A percentile compares a stretch with the other conserved stretches of the same genome.
Evolutionary conservation across 2,329 filamentous ascomycete species (phyloP).

Genomic region (Aspergillus terreus): DNA sequence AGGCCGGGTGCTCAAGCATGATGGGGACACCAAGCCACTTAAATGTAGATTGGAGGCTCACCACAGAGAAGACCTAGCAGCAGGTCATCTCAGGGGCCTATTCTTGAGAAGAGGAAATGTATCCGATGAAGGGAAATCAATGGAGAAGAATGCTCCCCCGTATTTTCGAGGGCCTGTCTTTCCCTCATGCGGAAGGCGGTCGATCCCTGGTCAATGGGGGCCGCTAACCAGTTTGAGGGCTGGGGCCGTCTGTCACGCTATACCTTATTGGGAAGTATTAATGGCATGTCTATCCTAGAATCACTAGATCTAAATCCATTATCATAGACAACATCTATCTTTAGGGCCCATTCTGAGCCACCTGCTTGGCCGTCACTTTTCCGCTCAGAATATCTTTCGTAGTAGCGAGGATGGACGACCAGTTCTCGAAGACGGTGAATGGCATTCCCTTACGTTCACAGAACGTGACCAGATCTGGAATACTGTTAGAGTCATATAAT

Average conservation of each 20-base stretch:
- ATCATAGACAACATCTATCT: background rate
- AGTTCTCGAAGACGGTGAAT: conserved; percentile 83
- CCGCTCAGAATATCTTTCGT: conserved; percentile 75
- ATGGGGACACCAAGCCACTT: conserved; percentile 19
- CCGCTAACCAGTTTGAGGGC: background rate
- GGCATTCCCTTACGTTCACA: conserved; percentile 81
- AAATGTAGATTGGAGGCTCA: conserved; percentile 12
- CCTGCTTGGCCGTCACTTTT: conserved; percentile 65
- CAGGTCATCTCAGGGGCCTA: conserved; percentile 30
- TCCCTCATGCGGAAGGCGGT: conserved; percentile 3
- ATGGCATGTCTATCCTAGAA: too few species aligned
- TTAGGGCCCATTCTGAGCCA: conserved; percentile 49
- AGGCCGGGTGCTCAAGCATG: conserved; percentile 29
- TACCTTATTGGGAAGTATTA: background rate
- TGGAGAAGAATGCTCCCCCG: background rate
- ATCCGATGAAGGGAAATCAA: background rate
- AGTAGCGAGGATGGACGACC: conserved; percentile 71
- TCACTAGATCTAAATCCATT: background rate
- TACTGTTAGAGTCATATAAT: conserved; percentile 10
- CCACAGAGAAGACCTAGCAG: conserved; percentile 24
- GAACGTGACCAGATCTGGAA: conserved; percentile 75
- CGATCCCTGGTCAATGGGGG: background rate
- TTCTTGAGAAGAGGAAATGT: background rate
- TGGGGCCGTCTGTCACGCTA: background rate
- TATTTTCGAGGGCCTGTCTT: background rate